Base-by-base conservation (phyloP, 441 rosid species). In the Corymbia calophylla region DNA sequence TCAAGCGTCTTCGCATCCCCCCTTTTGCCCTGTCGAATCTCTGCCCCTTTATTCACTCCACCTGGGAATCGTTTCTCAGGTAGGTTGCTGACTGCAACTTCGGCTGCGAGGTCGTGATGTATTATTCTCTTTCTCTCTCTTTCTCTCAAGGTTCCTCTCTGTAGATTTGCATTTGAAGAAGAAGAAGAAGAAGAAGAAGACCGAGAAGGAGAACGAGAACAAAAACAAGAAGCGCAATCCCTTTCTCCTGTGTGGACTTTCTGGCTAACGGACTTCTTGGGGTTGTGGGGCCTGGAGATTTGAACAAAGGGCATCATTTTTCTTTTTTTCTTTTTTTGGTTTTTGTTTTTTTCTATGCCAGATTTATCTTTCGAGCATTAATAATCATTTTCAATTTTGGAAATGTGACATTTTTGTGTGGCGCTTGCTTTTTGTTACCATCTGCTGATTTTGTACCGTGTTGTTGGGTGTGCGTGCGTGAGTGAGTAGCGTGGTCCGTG, bases 251-350 rank as follows among this genome's bases (percentile, higher is more conserved):
- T 49, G 56, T 68, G 47, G 29, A 77, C 84, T 77, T 77, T 77
- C 84, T 49, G 89, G 82, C 84, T 53, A 88, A 88, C 89, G 89
- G 89, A 88, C 89, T 88, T 88, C 89, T 88, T 18, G 64, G 25
- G 89, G 89, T 0, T 77, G 84, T 88, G 89, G 89, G 89, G 89
- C 70, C 89, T 64, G 49, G 44, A 49, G 60, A 70, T 68, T 68
- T 88, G 56, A 73, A 88, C 73, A 77, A 87, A n/a, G 70, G 84
- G 84, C 19, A 44, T 23, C 84, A 25, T 23, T 0, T 44, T 35
- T 70, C 15, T 10, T 70, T 27, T 25, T 60, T 5, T 27, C 21
- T 25, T 58, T 58, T 15, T n/a, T 64, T 7, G 12, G 6, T 55
- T 55, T 77, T 77, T 44, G 23, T 16, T 66, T 66, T 64, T 64